Base-by-base conservation (phyloP, 176 grass and related monocot genomes). In the Thalia dealbata region DNA sequence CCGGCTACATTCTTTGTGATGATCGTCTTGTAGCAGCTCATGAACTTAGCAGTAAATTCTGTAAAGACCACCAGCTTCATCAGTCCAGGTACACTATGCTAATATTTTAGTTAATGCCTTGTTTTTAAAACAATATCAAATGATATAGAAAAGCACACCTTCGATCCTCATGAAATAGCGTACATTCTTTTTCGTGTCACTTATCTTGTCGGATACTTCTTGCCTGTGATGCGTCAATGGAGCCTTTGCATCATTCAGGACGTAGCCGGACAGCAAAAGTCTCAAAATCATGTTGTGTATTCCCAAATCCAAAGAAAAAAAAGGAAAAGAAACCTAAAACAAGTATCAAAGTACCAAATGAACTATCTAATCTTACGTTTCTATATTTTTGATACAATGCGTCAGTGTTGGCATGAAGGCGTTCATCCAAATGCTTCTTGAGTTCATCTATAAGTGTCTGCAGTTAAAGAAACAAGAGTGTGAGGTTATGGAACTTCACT, bases 1-100 rank as follows among this genome's bases (percentile, higher is more conserved):
- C 70, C 56, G 78, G 30, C 75, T 3, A 50, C 62, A 51, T 61
- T 85, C 82, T 91, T 88, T 24, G 77, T 68, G 52, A 45, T 63
- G 58, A 82, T 14, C 0, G 89, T 88, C 74, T 76, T 88, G 80
- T 88, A 85, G 64, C 78, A 81, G 73, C 89, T 80, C 77, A 88
- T 82, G 80, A 91, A 91, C 65, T 81, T 87, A n/a, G 87, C 89
- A 8, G 74, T 85, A 44, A 91, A 91, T 81, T 91, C 89, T 91
- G 89, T 44, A 6, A 41, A 74, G 27, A 80, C 32, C 30, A 48
- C 60, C 27, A 61, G 14, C 54, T 82, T 75, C 46, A 64, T 61
- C 23, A 26, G 22, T 22, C 3, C 58, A 61, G 21, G 21, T n/a
- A 63, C 28, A 63, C 28, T 63, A 63, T 63, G 2, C 0, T 63